phyloP scores from a whole-genome alignment of 495 filamentous ascomycete species.

The Tuber indicum region DNA sequence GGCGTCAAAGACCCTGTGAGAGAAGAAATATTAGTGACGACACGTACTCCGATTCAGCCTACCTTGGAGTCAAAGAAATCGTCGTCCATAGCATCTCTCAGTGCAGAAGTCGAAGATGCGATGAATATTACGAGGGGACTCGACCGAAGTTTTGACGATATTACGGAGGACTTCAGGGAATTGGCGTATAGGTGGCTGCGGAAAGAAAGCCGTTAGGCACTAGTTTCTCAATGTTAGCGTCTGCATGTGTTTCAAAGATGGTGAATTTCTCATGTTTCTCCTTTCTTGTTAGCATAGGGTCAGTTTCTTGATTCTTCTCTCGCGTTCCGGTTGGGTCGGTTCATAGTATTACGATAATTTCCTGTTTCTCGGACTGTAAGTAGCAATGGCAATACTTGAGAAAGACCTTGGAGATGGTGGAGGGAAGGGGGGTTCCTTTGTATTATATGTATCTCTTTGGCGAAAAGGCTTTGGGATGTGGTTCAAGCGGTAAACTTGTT shows the following conservation, averaged over 20 bases:
- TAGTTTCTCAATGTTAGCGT: neutral
- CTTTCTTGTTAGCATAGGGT: neutral
- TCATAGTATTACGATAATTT: constrained; percentile 6
- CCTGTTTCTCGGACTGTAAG: neutral
- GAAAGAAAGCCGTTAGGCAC: neutral
- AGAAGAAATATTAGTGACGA: constrained; percentile 32
- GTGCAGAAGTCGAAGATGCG: neutral
- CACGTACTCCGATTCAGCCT: constrained; percentile 12
- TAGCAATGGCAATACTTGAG: neutral
- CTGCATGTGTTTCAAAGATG: neutral
- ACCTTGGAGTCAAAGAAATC: neutral
- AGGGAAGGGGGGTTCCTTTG: neutral
- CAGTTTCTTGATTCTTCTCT: neutral
- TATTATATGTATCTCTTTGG: constrained; percentile 5
- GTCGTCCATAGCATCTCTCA: neutral
- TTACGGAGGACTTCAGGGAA: neutral
- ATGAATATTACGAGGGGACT: neutral
- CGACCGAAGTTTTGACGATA: neutral
- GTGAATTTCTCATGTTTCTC: neutral
- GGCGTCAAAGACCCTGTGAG: constrained; percentile 30
- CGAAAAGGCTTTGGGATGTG: neutral
- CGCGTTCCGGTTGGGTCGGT: neutral
- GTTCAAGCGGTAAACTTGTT: neutral
- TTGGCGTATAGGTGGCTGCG: neutral
- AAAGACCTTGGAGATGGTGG: neutral